These are phyloP conservation scores for Penicillium angulare DNA, from an alignment of 495 filamentous ascomycete species.

Conservation along the genomic window DNA sequence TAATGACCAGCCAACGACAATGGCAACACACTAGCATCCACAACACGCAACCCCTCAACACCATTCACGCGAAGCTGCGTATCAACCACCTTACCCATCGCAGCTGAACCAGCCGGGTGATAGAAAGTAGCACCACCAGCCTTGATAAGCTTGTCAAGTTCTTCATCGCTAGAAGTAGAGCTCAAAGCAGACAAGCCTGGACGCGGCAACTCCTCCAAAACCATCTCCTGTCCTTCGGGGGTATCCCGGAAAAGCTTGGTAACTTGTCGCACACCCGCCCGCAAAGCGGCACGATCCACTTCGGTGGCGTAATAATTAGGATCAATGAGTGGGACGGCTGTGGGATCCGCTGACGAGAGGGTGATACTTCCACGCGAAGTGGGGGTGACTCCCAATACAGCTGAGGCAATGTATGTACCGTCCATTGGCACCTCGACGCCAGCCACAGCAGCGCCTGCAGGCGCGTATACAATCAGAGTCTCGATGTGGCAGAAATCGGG, in stretches of 20 bases:
- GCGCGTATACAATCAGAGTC: conserved; percentile 29
- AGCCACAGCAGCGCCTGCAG: conserved; percentile 13
- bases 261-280: conserved; percentile 19
- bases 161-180: conserved; percentile 23
- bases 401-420: conserved; percentile 34
- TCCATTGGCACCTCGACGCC: conserved; percentile 30
- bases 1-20: conserved; percentile 29
- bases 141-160: conserved; percentile 26
- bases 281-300: conserved; percentile 27
- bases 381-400: conserved; percentile 29
- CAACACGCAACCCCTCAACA: conserved; percentile 35
- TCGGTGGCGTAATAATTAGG: conserved; percentile 43
- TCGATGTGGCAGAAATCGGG: conserved; percentile 9
- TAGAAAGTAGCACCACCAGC: conserved; percentile 23
- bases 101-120: conserved; percentile 30
- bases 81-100: conserved; percentile 45
- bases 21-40: conserved; percentile 41
- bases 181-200: conserved; percentile 16
- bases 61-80: conserved; percentile 35
- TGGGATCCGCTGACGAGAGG: conserved; percentile 29
- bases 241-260: conserved; percentile 13
- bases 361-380: conserved; percentile 44
- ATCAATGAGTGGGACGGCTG: conserved; percentile 34
- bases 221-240: conserved; percentile 13
- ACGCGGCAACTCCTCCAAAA: conserved; percentile 21